Percentiles rank a stretch among this genome's conserved stretches.
These are phyloP conservation scores for Cryptococcus depauperatus DNA, from an alignment of 1,284 basidiomycete genomes.

Conservation along the genomic window DNA sequence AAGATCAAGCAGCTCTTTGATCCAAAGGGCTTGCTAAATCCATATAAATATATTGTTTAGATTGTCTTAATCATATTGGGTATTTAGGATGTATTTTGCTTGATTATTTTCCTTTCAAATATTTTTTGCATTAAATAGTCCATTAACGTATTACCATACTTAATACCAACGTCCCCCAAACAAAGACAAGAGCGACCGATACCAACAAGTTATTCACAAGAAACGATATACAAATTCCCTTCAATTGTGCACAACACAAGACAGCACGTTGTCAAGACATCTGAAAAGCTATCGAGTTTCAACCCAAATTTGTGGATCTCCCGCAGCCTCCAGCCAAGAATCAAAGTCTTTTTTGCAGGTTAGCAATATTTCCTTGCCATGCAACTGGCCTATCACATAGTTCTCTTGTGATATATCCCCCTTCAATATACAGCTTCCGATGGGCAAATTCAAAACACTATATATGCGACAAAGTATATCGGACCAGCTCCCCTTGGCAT, in stretches of 20 bases:
- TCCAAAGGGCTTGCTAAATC: constrained; percentile 75
- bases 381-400: background rate
- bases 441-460: background rate
- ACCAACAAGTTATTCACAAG: background rate
- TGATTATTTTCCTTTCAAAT: background rate
- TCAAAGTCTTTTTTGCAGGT: background rate
- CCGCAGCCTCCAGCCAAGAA: background rate
- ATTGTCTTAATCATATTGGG: background rate
- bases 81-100: background rate
- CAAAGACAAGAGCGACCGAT: too few species aligned
- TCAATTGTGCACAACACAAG: too few species aligned
- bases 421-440: background rate
- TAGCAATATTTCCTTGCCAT: background rate
- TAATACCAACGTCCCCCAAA: too few species aligned
- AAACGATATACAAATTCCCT: background rate
- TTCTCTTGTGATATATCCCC: background rate
- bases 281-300: background rate
- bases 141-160: background rate
- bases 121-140: background rate
- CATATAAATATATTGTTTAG: constrained; percentile 42
- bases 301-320: background rate
- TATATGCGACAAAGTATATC: background rate
- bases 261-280: too few species aligned
- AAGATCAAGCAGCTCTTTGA: constrained; percentile 87
- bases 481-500: background rate